phyloP scores from a whole-genome alignment of 208 protist species.

The Wallacemonas collosoma region DNA sequence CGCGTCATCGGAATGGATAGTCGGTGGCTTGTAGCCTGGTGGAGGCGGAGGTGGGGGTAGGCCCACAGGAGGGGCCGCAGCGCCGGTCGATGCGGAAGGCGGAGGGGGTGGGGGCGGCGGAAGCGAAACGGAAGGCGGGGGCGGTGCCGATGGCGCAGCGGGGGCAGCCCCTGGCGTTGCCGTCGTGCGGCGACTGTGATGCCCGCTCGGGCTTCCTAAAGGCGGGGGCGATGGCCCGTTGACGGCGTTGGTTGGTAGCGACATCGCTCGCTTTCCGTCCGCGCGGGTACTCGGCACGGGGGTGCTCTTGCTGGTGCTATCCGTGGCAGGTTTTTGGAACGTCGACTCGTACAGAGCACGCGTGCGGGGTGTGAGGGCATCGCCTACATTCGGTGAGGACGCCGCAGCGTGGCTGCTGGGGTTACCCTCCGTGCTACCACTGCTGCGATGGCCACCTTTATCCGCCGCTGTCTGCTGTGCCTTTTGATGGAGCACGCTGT shows the following conservation, averaged over 20 bases:
- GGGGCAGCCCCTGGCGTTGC: neutral
- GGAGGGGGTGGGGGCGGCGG: conserved; percentile 8
- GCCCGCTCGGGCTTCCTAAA: conserved; percentile 19
- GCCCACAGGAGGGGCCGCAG: conserved; percentile 22
- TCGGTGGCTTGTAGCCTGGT: conserved; percentile 13
- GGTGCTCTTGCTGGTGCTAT: conserved; percentile 2
- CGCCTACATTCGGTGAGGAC: neutral
- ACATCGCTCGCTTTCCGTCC: neutral
- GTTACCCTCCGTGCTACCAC: neutral
- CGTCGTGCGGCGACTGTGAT: neutral
- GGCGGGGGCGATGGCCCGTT: neutral
- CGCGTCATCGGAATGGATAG: conserved; percentile 4
- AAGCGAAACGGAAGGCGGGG: neutral
- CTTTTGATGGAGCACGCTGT: conserved; percentile 4
- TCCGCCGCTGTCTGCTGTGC: neutral
- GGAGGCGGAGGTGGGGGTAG: conserved; percentile 32
- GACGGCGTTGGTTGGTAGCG: conserved; percentile 17
- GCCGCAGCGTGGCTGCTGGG: neutral
- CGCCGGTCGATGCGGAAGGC: neutral
- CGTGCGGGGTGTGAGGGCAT: conserved; percentile 18
- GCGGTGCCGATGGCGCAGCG: neutral
- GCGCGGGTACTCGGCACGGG: conserved; percentile 15
- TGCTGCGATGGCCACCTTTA: neutral
- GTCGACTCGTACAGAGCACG: conserved; percentile 6
- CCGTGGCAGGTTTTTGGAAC: neutral